Percentiles rank a stretch among this genome's conserved stretches.
These are phyloP conservation scores for Iris pallida DNA, from an alignment of 116 monocot genomes.

Conservation along the genomic window DNA sequence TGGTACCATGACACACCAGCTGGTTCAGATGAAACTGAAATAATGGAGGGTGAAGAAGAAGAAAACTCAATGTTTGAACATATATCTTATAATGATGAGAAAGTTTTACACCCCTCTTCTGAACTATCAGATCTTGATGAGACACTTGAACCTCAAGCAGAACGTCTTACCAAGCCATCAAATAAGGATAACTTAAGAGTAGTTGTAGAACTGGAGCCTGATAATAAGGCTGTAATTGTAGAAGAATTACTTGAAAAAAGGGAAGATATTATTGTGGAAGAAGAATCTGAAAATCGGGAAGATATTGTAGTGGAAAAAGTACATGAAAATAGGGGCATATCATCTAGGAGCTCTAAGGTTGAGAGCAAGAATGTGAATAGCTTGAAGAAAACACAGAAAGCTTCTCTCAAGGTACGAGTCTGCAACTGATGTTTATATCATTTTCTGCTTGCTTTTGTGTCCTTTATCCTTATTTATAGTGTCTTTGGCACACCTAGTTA, in stretches of 20 bases:
- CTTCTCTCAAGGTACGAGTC: slow-evolving; percentile 12
- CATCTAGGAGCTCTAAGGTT: slow-evolving; percentile 9
- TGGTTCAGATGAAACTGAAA: slow-evolving; percentile 10
- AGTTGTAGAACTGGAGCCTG: slow-evolving; percentile 12
- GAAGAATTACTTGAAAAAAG: slow-evolving; percentile 10
- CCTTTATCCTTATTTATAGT: too few relatives aligned
- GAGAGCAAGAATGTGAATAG: neutral
- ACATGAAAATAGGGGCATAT: neutral
- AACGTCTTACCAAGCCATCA: neutral
- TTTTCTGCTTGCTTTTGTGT: too few relatives aligned
- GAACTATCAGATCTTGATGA: neutral
- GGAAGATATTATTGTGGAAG: neutral
- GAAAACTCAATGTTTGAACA: neutral
- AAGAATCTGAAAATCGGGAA: slow-evolving; percentile 8
- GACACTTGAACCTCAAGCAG: neutral
- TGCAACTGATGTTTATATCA: too few relatives aligned
- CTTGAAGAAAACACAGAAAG: slow-evolving; percentile 10
- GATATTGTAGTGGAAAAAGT: slow-evolving; percentile 2
- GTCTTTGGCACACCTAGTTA: too few relatives aligned
- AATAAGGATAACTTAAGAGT: neutral
- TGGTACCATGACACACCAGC: neutral
- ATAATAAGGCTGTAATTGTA: slow-evolving; percentile 10
- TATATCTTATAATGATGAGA: neutral
- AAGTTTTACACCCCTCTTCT: neutral
- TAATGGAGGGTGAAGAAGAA: slow-evolving; percentile 24